phyloP scores from a whole-genome alignment of 768 basidiomycete species.

The Amanita thiersii region DNA sequence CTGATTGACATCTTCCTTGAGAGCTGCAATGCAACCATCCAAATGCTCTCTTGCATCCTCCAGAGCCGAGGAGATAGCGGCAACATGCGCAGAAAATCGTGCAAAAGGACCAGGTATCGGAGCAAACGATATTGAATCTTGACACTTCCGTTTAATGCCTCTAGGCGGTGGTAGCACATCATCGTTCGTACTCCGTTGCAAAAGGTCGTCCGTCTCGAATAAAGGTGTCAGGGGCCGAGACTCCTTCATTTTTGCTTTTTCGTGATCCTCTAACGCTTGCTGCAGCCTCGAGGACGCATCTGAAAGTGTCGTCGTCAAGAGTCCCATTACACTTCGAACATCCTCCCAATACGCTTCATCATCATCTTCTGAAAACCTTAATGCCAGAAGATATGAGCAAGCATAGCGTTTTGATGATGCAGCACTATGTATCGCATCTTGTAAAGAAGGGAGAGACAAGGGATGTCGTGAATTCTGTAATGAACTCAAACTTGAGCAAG shows the following conservation, averaged over 20 bases:
- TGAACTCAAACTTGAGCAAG: conserved; percentile 56
- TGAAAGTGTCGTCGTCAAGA: conserved; percentile 58
- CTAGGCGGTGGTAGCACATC: not conserved
- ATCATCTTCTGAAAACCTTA: conserved; percentile 65
- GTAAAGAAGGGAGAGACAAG: conserved; percentile 56
- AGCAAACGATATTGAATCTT: conserved; percentile 45
- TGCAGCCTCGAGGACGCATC: conserved; percentile 57
- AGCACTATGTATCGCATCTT: conserved; percentile 55
- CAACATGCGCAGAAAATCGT: conserved; percentile 67
- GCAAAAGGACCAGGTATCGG: conserved; percentile 64
- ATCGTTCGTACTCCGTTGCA: not conserved
- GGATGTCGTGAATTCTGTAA: conserved; percentile 57
- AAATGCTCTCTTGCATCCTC: conserved; percentile 66
- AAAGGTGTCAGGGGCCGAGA: conserved; percentile 34
- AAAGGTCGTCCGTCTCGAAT: conserved; percentile 1
- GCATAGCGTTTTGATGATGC: conserved; percentile 69
- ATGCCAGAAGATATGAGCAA: conserved; percentile 70
- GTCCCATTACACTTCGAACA: conserved; percentile 63
- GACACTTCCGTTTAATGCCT: not conserved
- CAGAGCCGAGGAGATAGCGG: conserved; percentile 58
- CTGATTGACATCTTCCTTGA: conserved; percentile 30
- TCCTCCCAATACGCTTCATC: conserved; percentile 83
- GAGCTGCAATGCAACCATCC: conserved; percentile 48
- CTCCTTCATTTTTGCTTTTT: conserved; percentile 44
- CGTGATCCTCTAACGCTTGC: conserved; percentile 55